phyloP scores from a whole-genome alignment of 148 eudicot species.

The Chenopodium berlandieri region DNA sequence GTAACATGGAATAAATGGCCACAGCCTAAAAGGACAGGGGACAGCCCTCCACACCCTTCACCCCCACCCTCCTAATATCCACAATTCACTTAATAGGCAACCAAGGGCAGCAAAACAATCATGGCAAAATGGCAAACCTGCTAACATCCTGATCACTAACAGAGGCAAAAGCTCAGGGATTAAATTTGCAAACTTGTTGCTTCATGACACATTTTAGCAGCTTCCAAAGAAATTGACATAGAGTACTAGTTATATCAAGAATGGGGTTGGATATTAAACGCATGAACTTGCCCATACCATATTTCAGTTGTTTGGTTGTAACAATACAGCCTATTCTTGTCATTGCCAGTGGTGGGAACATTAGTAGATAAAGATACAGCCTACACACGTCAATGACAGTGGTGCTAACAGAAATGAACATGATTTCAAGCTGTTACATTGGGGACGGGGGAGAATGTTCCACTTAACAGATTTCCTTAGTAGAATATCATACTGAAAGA shows the following conservation, averaged over 20 bases:
- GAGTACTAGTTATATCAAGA: neutral
- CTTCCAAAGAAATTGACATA: neutral
- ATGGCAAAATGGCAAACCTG: no score
- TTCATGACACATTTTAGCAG: neutral
- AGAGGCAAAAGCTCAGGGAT: neutral
- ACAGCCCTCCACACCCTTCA: no score
- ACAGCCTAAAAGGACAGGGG: no score
- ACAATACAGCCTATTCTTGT: neutral
- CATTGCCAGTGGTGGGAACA: neutral
- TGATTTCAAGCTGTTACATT: no score
- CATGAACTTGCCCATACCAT: neutral
- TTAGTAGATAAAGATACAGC: neutral
- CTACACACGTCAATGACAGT: no score
- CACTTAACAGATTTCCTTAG: neutral
- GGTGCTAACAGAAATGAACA: no score
- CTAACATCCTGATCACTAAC: neutral
- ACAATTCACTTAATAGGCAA: no score
- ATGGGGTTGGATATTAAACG: no score
- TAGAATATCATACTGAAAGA: no score
- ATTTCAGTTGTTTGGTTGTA: neutral
- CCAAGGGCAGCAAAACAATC: no score
- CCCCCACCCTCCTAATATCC: no score
- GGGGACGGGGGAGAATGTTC: neutral
- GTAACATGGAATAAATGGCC: no score
- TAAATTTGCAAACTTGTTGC: neutral